Base-by-base conservation (phyloP, 805 yeast species). In the Ascoidea tarda region DNA sequence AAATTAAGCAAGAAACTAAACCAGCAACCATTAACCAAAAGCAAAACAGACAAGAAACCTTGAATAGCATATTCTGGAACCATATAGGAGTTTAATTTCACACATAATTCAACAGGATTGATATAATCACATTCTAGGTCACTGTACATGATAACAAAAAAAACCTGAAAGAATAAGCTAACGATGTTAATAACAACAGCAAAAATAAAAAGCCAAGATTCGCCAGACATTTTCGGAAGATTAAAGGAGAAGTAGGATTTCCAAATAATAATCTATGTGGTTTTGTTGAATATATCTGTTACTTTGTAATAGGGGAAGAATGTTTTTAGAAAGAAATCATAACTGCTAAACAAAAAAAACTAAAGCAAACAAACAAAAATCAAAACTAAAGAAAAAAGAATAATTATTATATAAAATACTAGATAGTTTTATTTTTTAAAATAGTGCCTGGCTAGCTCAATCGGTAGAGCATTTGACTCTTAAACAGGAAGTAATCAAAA, bases 111-210 rank as follows among this genome's bases (percentile, higher is more conserved):
- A 66, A 91, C 88, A 53, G 98, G 98, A 69, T 91, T 93, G 72
- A 91, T 90, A 75, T 91, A 93, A 69, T 93, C 99, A 64, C 90
- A 82, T 69, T 87, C 98, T 68, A 90, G 76, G 70, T 90, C 98
- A 59, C 95, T 86, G 74, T 86, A 91, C 84, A 89, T 82, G 69
- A 90, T 89, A 50, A 96, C 88, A 77, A 90, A 90, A 69, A 86
- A 93, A 53, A 90, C 97, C 72, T 90, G 97, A 46, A 86, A 74
- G 65, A 91, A 89, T 70, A 91, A 75, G 75, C 86, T 88, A 60
- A 85, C 78, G 55, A 95, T 93, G 69, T 91, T 91, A 57, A 84
- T 75, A 55, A 90, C 65, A 48, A 90, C 95, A 6, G 96, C 87
- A 60, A 80, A 71, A 56, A 84, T 82, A 66, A 83, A 84, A 59